Evolutionary conservation across 2,329 filamentous ascomycete species (phyloP).

Genomic region (Trematosphaeria pertusa): DNA sequence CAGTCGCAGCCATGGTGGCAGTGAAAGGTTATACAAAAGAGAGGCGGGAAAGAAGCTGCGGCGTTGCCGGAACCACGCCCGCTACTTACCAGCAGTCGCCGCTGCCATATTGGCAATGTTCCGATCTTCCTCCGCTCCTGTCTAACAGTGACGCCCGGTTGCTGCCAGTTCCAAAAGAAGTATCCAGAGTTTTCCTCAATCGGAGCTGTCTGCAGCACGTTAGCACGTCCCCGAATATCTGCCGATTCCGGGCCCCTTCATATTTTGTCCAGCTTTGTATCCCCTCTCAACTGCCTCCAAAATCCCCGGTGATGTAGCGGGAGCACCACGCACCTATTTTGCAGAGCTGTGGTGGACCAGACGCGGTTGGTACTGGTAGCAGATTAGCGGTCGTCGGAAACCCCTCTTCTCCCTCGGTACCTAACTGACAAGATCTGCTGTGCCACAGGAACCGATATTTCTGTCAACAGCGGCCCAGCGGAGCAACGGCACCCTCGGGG

Average conservation of each 20-base stretch:
- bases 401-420: constrained; percentile 35
- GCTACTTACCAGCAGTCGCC: constrained; percentile 50
- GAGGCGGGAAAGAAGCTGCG: constrained; percentile 27
- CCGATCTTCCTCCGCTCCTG: constrained; percentile 31
- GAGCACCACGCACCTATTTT: constrained; percentile 41
- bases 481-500: constrained; percentile 10
- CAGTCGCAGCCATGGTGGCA: constrained; percentile 18
- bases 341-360: constrained; percentile 21
- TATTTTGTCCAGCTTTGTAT: no score
- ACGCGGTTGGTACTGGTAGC: constrained; percentile 37
- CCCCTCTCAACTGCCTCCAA: no score
- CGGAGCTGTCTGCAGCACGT: constrained; percentile 13
- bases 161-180: constrained; percentile 14
- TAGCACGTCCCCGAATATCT: no score
- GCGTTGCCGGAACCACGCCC: constrained; percentile 26
- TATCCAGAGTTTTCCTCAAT: constrained; percentile 7
- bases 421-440: constrained; percentile 33
- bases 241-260: no score
- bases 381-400: constrained; percentile 40
- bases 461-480: constrained; percentile 18
- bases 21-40: constrained; percentile 22
- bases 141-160: constrained; percentile 21
- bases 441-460: constrained; percentile 12
- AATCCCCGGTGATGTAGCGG: no score
- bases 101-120: constrained; percentile 46